A percentile compares a stretch with the other conserved stretches of the same genome.
Evolutionary conservation across 306 rosid genomes (phyloP).

Genomic region (Fagus sylvatica): DNA sequence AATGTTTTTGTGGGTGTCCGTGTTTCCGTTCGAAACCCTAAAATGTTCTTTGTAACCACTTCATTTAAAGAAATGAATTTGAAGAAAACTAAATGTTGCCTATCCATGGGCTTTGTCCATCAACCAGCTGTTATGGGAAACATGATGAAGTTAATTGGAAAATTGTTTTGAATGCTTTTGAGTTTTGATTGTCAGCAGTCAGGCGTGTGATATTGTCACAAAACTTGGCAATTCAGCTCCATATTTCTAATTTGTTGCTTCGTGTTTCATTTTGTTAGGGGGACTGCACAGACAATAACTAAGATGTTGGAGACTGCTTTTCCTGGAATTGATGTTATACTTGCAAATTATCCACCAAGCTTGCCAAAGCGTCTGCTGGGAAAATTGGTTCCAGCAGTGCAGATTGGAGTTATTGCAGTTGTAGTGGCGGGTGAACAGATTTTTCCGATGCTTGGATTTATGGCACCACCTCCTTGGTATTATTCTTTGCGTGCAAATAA

Average conservation of each 20-base stretch:
- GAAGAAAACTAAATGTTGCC: background rate
- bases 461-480: constrained; percentile 76
- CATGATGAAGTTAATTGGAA: background rate
- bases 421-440: constrained; percentile 75
- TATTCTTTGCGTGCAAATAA: constrained; percentile 63
- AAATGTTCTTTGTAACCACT: too few species aligned
- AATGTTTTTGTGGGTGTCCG: background rate
- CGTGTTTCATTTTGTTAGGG: constrained; percentile 45
- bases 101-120: background rate
- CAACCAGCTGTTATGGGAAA: background rate
- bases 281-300: constrained; percentile 61
- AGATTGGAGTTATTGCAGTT: constrained; percentile 59
- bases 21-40: background rate
- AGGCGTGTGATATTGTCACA: background rate
- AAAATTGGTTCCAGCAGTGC: constrained; percentile 71
- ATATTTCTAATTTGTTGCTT: background rate
- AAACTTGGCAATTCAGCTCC: background rate
- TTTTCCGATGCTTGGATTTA: constrained; percentile 63
- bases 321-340: constrained; percentile 63
- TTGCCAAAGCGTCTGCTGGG: constrained; percentile 67
- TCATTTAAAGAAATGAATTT: background rate
- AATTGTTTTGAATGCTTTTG: background rate
- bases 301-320: constrained; percentile 66
- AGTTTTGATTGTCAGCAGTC: background rate
- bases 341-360: constrained; percentile 67